These are phyloP conservation scores for Russula earlei DNA, from an alignment of 768 basidiomycete genomes.

Conservation along the genomic window DNA sequence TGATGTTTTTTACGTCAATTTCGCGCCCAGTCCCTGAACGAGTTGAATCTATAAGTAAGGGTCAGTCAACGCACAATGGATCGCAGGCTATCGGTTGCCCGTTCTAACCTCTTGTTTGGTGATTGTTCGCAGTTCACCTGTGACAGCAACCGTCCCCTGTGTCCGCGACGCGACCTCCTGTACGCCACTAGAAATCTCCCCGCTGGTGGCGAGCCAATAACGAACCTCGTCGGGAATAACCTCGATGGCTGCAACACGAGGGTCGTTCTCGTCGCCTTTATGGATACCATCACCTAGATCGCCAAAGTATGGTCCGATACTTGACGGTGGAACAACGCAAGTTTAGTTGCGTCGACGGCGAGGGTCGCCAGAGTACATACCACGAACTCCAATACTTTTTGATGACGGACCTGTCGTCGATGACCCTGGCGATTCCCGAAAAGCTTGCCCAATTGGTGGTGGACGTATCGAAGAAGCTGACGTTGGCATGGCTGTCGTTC, in stretches of 20 bases:
- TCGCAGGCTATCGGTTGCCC: neutral
- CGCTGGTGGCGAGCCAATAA: conserved; percentile 67
- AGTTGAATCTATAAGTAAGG: conserved; percentile 11
- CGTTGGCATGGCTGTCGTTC: conserved; percentile 70
- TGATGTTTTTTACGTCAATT: neutral
- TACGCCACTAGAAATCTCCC: conserved; percentile 44
- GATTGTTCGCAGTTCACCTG: conserved; percentile 73
- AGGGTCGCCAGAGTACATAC: conserved; percentile 29
- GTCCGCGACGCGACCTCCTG: conserved; percentile 51
- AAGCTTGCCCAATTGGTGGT: conserved; percentile 77
- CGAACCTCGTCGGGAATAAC: conserved; percentile 73
- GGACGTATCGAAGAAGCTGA: conserved; percentile 61
- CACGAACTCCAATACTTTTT: conserved; percentile 51
- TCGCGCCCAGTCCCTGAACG: neutral
- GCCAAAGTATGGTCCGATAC: conserved; percentile 72
- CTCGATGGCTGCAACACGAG: conserved; percentile 70
- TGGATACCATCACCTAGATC: conserved; percentile 80
- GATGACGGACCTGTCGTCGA: conserved; percentile 52
- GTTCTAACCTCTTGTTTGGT: conserved; percentile 62
- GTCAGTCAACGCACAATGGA: neutral
- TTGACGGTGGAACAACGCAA: conserved; percentile 21
- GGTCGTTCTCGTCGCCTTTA: conserved; percentile 70
- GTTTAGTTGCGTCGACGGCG: neutral
- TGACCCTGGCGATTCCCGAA: conserved; percentile 60
- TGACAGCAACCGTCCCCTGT: conserved; percentile 53